Base-by-base conservation (phyloP, 768 basidiomycete genomes). In the Psilocybe cyanescens region DNA sequence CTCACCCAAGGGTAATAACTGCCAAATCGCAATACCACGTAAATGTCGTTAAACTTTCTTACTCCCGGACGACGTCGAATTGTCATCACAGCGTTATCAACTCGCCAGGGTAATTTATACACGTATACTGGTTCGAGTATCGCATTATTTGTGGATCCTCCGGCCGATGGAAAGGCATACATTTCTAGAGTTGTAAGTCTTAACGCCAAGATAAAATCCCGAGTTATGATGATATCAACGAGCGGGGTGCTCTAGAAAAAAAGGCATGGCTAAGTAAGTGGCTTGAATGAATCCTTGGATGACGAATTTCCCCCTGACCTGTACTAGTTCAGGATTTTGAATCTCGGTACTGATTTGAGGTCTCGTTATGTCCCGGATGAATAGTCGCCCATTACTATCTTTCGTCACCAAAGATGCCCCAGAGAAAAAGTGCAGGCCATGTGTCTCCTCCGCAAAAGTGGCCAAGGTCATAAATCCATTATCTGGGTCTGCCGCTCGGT, bases 21-120 rank as follows among this genome's bases (percentile, higher is more conserved):
- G 11, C 80, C 82, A 66, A 85, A 90, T 14, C 90, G 86, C 17
- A 89, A 68, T 46, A 86, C 75, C 16, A 90, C 71, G 63, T 80
- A 81, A 57, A 90, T 76, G 0, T 77, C 73, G 1, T 73, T 70
- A 49, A 68, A 70, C 16, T 30, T 37, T 12, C 37, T 56, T 16
- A 58, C 51, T 53, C 62, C 62, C 14, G 69, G 60, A 44, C 67
- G 68, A 52, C 67, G 65, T 12, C 62, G 62, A 35, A 60, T 51
- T 33, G 68, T 71, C 60, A 86, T 72, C 30, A 75, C 71, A 63
- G 84, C 76, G 31, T 74, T 81, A 70, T 88, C 87, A 45, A 88
- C 74, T n/a, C 74, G 77, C 83, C 84, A 88, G 47, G 76, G 83
- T 77, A 84, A 87, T 55, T 72, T 70, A 72, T 83, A 76, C 31